A percentile compares a stretch with the other conserved stretches of the same genome.
Evolutionary conservation across 805 yeast genomes (phyloP).

Genomic region (Brettanomyces custersianus): DNA sequence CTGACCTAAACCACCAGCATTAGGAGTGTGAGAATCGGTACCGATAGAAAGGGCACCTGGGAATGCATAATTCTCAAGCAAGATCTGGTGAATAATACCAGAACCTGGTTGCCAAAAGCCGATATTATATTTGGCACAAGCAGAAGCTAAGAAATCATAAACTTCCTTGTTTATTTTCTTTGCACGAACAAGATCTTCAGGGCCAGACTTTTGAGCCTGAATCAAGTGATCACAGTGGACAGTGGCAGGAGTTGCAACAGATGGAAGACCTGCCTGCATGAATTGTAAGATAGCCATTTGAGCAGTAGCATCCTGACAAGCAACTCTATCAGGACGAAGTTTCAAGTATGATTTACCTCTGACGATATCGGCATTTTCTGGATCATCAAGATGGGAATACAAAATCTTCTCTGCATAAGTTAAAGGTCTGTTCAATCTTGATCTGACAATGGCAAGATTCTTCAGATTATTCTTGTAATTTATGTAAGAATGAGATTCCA

Average conservation of each 20-base stretch:
- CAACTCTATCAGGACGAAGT: conserved; percentile 94
- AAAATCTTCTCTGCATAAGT: conserved; percentile 92
- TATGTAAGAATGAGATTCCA: conserved; percentile 78
- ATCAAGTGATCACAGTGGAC: conserved; percentile 98
- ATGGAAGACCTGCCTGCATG: conserved; percentile 89
- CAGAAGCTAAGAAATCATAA: conserved; percentile 85
- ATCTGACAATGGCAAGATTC: conserved; percentile 74
- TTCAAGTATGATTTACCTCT: conserved; percentile 90
- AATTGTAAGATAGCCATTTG: conserved; percentile 98
- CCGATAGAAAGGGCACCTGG: conserved; percentile 98
- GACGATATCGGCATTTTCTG: conserved; percentile 62
- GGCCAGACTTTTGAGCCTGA: conserved; percentile 93
- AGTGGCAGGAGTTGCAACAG: conserved; percentile 87
- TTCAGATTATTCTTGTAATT: conserved; percentile 87
- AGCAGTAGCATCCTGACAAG: conserved; percentile 99
- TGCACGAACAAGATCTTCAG: conserved; percentile 70
- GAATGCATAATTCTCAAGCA: conserved; percentile 90
- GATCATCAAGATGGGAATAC: conserved; percentile 85
- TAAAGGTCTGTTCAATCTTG: conserved; percentile 65
- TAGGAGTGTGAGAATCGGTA: conserved; percentile 98
- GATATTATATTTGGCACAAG: conserved; percentile 91
- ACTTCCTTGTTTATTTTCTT: conserved; percentile 87
- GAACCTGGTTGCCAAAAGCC: conserved; percentile 99
- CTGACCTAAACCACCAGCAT: conserved; percentile 98
- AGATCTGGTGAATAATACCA: conserved; percentile 97